Percentiles rank a stretch among this genome's conserved stretches.
Evolutionary conservation across 208 protist genomes (phyloP).

Genomic region (Wallacemonas sp.): DNA sequence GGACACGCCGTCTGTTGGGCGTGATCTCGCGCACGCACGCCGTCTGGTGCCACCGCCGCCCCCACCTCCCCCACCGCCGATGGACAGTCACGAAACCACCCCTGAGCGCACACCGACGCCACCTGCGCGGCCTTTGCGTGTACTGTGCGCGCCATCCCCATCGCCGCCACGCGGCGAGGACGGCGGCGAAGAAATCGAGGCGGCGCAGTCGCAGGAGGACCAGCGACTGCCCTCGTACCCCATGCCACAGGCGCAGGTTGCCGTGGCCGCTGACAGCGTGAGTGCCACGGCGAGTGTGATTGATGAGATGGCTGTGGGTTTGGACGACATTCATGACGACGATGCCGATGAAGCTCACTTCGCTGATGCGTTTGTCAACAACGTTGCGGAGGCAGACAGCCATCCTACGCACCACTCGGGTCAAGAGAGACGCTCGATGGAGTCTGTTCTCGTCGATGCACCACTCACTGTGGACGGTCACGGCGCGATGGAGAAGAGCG

Average conservation of each 20-base stretch:
- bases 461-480: too few relatives aligned
- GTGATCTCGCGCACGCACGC: not conserved
- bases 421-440: too few relatives aligned
- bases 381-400: too few relatives aligned
- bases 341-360: too few relatives aligned
- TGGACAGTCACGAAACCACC: not conserved
- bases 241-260: not conserved
- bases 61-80: not conserved
- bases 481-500: not conserved
- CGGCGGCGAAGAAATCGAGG: not conserved
- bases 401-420: too few relatives aligned
- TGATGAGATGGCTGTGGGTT: not conserved
- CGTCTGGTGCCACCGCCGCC: not conserved
- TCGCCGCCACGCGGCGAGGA: not conserved
- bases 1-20: not conserved
- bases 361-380: too few relatives aligned
- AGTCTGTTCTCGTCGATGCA: too few relatives aligned
- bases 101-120: not conserved
- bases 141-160: constrained; percentile 4
- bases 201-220: not conserved
- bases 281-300: constrained; percentile 1
- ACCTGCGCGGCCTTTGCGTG: not conserved
- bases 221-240: not conserved
- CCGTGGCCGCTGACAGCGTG: not conserved
- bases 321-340: not conserved